Conservation (phyloP, 192 early-diverging fungal species). For the Umbelopsis sp. region DNA sequence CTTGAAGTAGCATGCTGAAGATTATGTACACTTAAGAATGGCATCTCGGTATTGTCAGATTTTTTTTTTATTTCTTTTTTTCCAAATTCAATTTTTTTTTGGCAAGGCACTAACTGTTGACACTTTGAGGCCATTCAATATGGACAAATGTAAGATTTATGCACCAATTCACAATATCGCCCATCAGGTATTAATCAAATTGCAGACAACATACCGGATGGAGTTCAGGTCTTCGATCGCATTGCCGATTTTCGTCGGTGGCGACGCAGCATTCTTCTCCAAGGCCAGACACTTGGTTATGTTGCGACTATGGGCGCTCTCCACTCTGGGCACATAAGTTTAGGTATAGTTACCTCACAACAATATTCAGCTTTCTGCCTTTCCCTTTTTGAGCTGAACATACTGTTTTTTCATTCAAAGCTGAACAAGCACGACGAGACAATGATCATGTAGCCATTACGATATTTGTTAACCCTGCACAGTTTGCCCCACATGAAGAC, state of each 20-base stretch:
- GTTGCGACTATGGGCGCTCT: slow-evolving; percentile 99
- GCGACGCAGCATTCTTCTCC: slow-evolving; percentile 52
- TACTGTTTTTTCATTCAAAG: slow-evolving; percentile 9
- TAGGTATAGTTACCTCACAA: slow-evolving; percentile 51
- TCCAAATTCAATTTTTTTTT: too few relatives aligned
- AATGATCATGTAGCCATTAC: slow-evolving; percentile 75
- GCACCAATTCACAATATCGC: neutral
- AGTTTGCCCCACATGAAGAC: slow-evolving; percentile 97
- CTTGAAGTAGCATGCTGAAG: neutral
- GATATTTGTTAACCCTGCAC: slow-evolving; percentile 99
- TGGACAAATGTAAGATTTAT: slow-evolving; percentile 7
- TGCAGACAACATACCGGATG: slow-evolving; percentile 30
- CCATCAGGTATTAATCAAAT: neutral
- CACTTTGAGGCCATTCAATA: neutral
- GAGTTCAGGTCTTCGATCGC: slow-evolving; percentile 63
- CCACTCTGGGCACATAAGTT: slow-evolving; percentile 83
- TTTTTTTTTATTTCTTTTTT: neutral
- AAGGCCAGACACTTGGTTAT: slow-evolving; percentile 77
- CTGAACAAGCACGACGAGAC: slow-evolving; percentile 41
- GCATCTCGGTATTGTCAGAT: neutral
- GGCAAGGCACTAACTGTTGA: too few relatives aligned
- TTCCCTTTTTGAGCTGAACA: neutral
- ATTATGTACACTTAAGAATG: neutral
- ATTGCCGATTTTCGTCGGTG: slow-evolving; percentile 77
- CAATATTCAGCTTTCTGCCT: neutral